phyloP scores from a whole-genome alignment of 345 rosid species.

The Gossypium bickii region DNA sequence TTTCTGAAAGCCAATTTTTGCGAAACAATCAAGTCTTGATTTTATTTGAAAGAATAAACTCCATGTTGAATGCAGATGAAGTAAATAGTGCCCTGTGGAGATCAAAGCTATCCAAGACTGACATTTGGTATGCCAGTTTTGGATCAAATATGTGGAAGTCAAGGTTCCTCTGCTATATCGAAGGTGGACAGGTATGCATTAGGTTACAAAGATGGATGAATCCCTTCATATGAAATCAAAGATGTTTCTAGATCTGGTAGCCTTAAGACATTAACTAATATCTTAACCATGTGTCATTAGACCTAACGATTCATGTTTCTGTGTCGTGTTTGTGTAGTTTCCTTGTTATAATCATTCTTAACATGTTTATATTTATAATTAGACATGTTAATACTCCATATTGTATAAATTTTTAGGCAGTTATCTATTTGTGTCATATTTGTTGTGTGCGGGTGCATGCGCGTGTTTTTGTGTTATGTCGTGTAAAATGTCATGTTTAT shows the following conservation, averaged over 20 bases:
- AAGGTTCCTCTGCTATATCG: conserved; percentile 76
- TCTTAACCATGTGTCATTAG: neutral
- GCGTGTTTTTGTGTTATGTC: too few species aligned
- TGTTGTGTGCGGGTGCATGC: neutral
- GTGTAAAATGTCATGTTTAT: neutral
- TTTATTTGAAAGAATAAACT: conserved; percentile 6
- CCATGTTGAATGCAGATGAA: conserved; percentile 25
- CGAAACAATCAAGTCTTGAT: neutral
- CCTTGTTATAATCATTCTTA: neutral
- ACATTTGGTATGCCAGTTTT: conserved; percentile 77
- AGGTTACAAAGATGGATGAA: neutral
- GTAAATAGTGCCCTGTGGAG: conserved; percentile 45
- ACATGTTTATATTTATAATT: neutral
- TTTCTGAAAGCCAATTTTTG: neutral
- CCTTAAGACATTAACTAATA: neutral
- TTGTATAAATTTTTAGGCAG: neutral
- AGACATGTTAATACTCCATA: neutral
- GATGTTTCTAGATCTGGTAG: neutral
- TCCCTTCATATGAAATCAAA: neutral
- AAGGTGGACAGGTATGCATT: conserved; percentile 71
- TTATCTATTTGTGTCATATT: neutral
- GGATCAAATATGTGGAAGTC: conserved; percentile 87
- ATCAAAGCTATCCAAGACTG: conserved; percentile 55
- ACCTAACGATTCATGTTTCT: neutral
- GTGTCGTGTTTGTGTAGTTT: neutral